phyloP scores from a whole-genome alignment of 495 filamentous ascomycete species.

The Pyrenula aspistea region DNA sequence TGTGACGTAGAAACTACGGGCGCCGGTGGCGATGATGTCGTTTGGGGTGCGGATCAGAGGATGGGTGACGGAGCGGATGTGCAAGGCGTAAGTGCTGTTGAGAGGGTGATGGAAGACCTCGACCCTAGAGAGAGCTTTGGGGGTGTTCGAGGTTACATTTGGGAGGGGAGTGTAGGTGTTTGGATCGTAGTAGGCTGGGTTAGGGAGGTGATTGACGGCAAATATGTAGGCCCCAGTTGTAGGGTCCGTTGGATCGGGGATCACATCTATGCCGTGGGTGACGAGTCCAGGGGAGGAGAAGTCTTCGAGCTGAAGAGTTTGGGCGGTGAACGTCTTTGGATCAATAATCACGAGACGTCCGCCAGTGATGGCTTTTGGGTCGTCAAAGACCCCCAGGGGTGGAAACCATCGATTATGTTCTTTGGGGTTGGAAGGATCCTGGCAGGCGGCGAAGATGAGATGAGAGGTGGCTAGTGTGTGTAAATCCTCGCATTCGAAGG shows the following conservation, averaged over 20 bases:
- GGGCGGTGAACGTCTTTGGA: slow-evolving; percentile 25
- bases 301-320: slow-evolving; percentile 41
- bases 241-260: slow-evolving; percentile 25
- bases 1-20: slow-evolving; percentile 41
- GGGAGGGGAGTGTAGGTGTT: background rate
- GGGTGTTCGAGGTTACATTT: slow-evolving; percentile 7
- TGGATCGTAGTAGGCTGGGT: slow-evolving; percentile 20
- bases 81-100: slow-evolving; percentile 14
- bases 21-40: slow-evolving; percentile 38
- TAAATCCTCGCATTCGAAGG: slow-evolving; percentile 46
- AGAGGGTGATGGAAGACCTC: slow-evolving; percentile 47
- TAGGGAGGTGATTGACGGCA: slow-evolving; percentile 45
- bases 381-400: slow-evolving; percentile 26
- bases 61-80: slow-evolving; percentile 32
- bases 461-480: slow-evolving; percentile 39
- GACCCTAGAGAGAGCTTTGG: slow-evolving; percentile 36
- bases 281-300: slow-evolving; percentile 38
- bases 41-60: slow-evolving; percentile 45
- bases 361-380: slow-evolving; percentile 19
- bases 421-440: slow-evolving; percentile 24
- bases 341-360: slow-evolving; percentile 43
- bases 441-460: slow-evolving; percentile 45
- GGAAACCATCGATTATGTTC: slow-evolving; percentile 44
- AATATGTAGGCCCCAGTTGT: slow-evolving; percentile 43
- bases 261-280: slow-evolving; percentile 50